Evolutionary conservation across 306 rosid species (phyloP), one percentile per base, ranked within the genome.

Genomic region (Cajanus cajan): DNA sequence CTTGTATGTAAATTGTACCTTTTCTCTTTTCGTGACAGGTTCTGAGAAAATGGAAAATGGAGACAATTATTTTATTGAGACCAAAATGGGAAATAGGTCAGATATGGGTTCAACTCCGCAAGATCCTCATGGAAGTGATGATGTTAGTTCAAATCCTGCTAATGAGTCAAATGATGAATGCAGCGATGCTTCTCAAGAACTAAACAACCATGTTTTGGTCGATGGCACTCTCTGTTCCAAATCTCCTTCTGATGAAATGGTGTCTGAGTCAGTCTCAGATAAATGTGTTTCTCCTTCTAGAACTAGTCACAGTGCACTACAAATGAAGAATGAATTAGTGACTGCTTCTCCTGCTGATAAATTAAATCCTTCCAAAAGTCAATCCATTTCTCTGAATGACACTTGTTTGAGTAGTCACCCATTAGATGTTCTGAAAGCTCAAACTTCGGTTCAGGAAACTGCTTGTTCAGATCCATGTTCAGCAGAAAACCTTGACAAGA

Each of bases 61-160:
- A 69, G 83, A 77, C 18, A 78, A 83, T 36, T 82, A 61, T 78
- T 50, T 76, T 34, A 44, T 59, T 41, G 83, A 68, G 81, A 84
- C 85, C 21, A 59, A 70, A 66, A 79, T 43, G 40, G 58, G 48
- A 21, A 75, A 68, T 59, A 78, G 83, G 64, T 77, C 77, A 36
- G 89, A 86, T 77, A 50, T 69, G 66, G 85, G 77, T 74, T 83
- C 86, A 19, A 78, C 90, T 75, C 74, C 78, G 34, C 63, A 80
- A 18, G 93, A 82, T 80, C 81, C 85, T 74, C 80, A 15, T 43
- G 82, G 85, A 81, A 75, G 79, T 68, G 90, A 85, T 58, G 89
- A 86, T 77, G 55, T 50, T 25, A 78, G 74, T 84, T 85, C 79
- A 64, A 81, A 50, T 73, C 79, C 52, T 76, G 47, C 71, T 65